These are phyloP conservation scores for Medicago ruthenica DNA, from an alignment of 306 rosid species.

Conservation along the genomic window DNA sequence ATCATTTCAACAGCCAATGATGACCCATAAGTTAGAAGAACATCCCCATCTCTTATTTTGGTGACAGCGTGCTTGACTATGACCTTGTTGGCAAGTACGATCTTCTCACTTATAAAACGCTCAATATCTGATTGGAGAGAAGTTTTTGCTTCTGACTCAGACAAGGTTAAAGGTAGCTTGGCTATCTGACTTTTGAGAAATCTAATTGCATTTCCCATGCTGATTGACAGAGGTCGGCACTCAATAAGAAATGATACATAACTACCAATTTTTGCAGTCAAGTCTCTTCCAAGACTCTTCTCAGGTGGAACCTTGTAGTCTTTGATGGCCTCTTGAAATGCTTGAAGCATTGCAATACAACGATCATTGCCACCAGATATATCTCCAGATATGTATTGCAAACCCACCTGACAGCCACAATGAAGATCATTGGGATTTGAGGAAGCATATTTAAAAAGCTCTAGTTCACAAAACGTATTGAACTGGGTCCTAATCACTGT, in stretches of 20 bases:
- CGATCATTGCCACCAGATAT: slow-evolving; percentile 68
- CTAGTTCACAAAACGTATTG: background rate
- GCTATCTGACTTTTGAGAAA: slow-evolving; percentile 64
- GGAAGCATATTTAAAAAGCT: slow-evolving; percentile 19
- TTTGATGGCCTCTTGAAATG: slow-evolving; percentile 67
- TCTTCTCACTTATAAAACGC: slow-evolving; percentile 64
- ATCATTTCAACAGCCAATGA: slow-evolving; percentile 61
- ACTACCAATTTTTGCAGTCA: slow-evolving; percentile 61
- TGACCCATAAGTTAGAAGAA: slow-evolving; percentile 64
- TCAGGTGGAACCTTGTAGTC: slow-evolving; percentile 60
- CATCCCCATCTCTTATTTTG: slow-evolving; percentile 68
- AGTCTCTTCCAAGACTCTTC: slow-evolving; percentile 58
- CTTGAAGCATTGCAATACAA: slow-evolving; percentile 66
- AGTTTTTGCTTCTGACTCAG: slow-evolving; percentile 63
- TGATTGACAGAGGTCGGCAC: slow-evolving; percentile 70
- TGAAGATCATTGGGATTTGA: slow-evolving; percentile 36
- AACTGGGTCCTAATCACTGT: slow-evolving; percentile 11
- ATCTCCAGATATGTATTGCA: slow-evolving; percentile 57
- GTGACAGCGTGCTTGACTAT: slow-evolving; percentile 67
- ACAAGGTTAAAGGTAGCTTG: slow-evolving; percentile 56
- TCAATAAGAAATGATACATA: slow-evolving; percentile 64
- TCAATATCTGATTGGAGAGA: slow-evolving; percentile 58
- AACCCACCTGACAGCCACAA: slow-evolving; percentile 54
- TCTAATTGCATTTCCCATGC: slow-evolving; percentile 74
- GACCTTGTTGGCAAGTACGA: slow-evolving; percentile 62